phyloP scores from a whole-genome alignment of 208 protist genomes.

The Wallacemonas sp. region DNA sequence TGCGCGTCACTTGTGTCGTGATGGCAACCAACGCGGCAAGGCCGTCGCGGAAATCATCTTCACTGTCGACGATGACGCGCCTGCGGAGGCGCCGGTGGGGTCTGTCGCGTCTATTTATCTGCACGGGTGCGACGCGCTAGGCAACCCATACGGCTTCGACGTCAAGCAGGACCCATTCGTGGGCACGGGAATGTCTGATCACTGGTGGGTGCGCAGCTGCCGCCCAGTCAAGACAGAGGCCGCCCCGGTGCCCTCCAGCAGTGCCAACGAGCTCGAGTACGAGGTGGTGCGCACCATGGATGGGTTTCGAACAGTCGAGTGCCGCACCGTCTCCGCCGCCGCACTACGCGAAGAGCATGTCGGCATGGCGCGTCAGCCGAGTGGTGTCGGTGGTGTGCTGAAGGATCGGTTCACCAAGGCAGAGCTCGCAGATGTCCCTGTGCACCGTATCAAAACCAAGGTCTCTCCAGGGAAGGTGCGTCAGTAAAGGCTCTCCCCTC shows the following conservation, averaged over 20 bases:
- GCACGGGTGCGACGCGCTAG: slow-evolving; percentile 50
- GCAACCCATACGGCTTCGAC: slow-evolving; percentile 45
- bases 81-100: neutral
- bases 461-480: too few relatives aligned
- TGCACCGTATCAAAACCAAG: slow-evolving; percentile 58
- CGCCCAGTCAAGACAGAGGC: slow-evolving; percentile 12
- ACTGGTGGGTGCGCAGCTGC: slow-evolving; percentile 73
- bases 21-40: slow-evolving; percentile 42
- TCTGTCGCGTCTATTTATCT: slow-evolving; percentile 19
- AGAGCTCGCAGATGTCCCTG: slow-evolving; percentile 42
- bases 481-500: too few relatives aligned
- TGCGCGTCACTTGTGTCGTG: slow-evolving; percentile 17
- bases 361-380: neutral
- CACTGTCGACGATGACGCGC: slow-evolving; percentile 26
- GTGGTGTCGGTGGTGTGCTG: slow-evolving; percentile 37
- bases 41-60: slow-evolving; percentile 69
- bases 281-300: slow-evolving; percentile 61
- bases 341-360: slow-evolving; percentile 33
- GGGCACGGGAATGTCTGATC: slow-evolving; percentile 51
- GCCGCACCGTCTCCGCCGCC: slow-evolving; percentile 19
- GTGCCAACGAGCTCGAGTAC: slow-evolving; percentile 29
- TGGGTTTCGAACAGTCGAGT: slow-evolving; percentile 47
- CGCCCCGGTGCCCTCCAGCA: too few relatives aligned
- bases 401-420: slow-evolving; percentile 26
- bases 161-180: slow-evolving; percentile 27